Evolutionary conservation across 176 grass and related monocot genomes (phyloP).

Genomic region (Thalia dealbata): DNA sequence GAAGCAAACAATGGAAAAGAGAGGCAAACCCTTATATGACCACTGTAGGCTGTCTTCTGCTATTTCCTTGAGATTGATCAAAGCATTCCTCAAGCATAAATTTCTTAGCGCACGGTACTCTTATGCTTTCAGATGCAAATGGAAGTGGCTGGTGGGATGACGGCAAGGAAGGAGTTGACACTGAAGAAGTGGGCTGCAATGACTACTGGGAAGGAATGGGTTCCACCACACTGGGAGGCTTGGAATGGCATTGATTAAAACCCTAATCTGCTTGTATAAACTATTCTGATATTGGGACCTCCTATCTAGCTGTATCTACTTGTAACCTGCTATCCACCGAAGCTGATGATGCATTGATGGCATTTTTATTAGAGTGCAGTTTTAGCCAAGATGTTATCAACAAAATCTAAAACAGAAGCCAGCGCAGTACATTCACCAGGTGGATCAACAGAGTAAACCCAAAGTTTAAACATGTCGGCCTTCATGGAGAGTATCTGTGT

Average conservation of each 20-base stretch:
- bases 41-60: constrained; percentile 47
- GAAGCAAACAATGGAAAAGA: constrained; percentile 6
- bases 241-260: constrained; percentile 52
- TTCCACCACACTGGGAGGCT: constrained; percentile 55
- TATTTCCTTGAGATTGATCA: no score
- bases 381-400: not conserved
- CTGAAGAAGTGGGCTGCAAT: constrained; percentile 68
- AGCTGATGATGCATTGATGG: not conserved
- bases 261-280: not conserved
- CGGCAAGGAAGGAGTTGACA: constrained; percentile 68
- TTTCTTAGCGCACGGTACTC: not conserved
- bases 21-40: constrained; percentile 49
- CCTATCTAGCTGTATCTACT: not conserved
- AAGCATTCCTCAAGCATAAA: not conserved
- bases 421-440: no score
- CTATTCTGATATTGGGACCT: not conserved
- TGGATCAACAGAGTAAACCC: no score
- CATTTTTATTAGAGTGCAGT: not conserved
- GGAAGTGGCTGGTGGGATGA: constrained; percentile 61
- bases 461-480: no score
- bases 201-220: constrained; percentile 90
- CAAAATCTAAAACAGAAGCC: no score
- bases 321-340: not conserved
- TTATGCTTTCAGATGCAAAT: constrained; percentile 50
- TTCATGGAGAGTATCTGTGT: no score